phyloP scores from a whole-genome alignment of 192 early-diverging fungal genomes.

The Spinellus fusiger region DNA sequence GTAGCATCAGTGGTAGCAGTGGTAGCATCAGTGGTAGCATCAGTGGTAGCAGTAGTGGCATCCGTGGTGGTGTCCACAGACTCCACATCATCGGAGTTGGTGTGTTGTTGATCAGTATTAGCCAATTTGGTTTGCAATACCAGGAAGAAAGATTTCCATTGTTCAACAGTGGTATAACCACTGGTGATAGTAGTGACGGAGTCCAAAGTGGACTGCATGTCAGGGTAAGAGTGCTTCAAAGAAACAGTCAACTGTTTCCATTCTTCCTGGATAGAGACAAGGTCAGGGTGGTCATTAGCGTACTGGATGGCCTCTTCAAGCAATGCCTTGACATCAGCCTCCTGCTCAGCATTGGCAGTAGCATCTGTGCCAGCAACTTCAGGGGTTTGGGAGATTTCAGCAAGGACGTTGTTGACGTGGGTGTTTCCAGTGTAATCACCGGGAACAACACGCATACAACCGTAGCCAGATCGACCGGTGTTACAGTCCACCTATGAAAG shows the following conservation, averaged over 20 bases:
- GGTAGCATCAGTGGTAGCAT: background rate
- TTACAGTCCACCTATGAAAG: slow-evolving; percentile 18
- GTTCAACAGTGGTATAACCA: background rate
- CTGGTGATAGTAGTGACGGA: background rate
- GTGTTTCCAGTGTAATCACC: slow-evolving; percentile 33
- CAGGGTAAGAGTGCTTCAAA: slow-evolving; percentile 7
- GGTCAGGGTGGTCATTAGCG: background rate
- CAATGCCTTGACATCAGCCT: background rate
- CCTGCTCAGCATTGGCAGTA: background rate
- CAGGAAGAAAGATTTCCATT: background rate
- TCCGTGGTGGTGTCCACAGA: background rate
- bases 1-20: background rate
- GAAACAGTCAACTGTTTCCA: slow-evolving; percentile 9
- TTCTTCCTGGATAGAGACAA: slow-evolving; percentile 10
- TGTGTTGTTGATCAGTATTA: background rate
- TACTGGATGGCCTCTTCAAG: background rate
- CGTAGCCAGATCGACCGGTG: slow-evolving; percentile 33
- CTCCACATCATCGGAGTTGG: background rate
- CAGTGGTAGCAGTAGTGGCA: background rate
- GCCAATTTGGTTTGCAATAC: background rate
- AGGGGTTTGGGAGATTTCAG: background rate
- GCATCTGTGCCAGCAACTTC: background rate
- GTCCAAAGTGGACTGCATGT: background rate
- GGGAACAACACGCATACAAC: slow-evolving; percentile 33
- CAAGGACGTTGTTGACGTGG: background rate